These are phyloP conservation scores for Uncinocarpus reesii DNA, from an alignment of 2,329 filamentous ascomycete genomes.

Conservation along the genomic window DNA sequence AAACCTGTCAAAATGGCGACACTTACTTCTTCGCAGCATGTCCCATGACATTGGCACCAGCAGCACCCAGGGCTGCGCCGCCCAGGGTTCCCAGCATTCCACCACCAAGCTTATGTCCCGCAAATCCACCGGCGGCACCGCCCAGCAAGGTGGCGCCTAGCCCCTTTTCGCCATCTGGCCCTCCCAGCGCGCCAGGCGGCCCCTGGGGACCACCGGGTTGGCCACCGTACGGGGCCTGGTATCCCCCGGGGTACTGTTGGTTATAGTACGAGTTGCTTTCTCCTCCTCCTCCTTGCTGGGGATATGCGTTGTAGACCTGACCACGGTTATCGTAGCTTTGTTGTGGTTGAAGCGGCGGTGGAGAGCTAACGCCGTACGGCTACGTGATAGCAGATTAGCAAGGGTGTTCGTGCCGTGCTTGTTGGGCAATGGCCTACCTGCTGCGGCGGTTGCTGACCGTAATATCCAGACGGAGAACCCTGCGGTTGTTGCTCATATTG, in stretches of 20 bases:
- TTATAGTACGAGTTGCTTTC: slow-evolving; percentile 28
- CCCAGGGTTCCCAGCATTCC: slow-evolving; percentile 27
- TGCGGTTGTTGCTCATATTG: slow-evolving; percentile 17
- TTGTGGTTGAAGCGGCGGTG: slow-evolving; percentile 13
- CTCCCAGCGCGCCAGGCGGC: slow-evolving; percentile 11
- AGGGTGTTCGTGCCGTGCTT: background rate
- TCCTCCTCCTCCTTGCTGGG: slow-evolving; percentile 21
- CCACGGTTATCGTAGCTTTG: slow-evolving; percentile 22
- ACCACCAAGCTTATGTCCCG: slow-evolving; percentile 29
- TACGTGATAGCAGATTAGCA: background rate
- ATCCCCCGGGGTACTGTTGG: slow-evolving; percentile 8
- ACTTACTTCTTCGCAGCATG: slow-evolving; percentile 23
- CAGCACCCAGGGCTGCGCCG: slow-evolving; percentile 27
- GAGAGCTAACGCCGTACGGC: background rate
- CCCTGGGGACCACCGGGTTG: slow-evolving; percentile 6
- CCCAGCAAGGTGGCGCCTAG: slow-evolving; percentile 31
- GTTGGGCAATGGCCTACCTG: slow-evolving; percentile 20
- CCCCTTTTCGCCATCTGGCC: slow-evolving; percentile 27
- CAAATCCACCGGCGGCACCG: slow-evolving; percentile 29
- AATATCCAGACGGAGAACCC: slow-evolving; percentile 13
- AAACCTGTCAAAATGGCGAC: background rate
- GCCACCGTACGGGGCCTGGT: slow-evolving; percentile 6
- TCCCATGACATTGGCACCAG: slow-evolving; percentile 24
- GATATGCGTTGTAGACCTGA: slow-evolving; percentile 16
- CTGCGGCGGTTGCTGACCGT: slow-evolving; percentile 15